A percentile compares a stretch with the other conserved stretches of the same genome.
Evolutionary conservation across 2,329 filamentous ascomycete species (phyloP).

Genomic region (Emericellopsis atlantica): DNA sequence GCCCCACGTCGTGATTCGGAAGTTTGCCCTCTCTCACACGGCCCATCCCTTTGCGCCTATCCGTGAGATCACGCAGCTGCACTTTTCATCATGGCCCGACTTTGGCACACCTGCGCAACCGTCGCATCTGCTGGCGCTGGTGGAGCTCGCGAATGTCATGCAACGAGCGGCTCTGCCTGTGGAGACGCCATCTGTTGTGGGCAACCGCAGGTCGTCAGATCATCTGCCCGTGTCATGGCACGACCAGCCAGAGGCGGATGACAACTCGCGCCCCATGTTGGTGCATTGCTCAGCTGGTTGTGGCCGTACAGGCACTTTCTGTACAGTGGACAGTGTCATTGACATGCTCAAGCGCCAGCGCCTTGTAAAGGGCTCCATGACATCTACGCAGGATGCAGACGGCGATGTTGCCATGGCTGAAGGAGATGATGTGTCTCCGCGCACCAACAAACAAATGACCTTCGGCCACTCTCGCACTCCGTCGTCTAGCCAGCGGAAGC

Average conservation of each 20-base stretch:
- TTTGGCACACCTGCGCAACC: slow-evolving; percentile 89
- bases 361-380: slow-evolving; percentile 15
- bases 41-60: slow-evolving; percentile 72
- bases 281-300: slow-evolving; percentile 96
- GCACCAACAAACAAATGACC: slow-evolving; percentile 9
- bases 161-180: slow-evolving; percentile 42
- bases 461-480: slow-evolving; percentile 4
- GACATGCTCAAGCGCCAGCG: slow-evolving; percentile 91
- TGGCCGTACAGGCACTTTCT: slow-evolving; percentile 91
- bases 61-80: slow-evolving; percentile 85
- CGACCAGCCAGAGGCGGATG: slow-evolving; percentile 46
- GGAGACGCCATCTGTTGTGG: slow-evolving; percentile 25
- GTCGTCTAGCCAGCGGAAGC: neutral
- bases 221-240: slow-evolving; percentile 28
- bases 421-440: slow-evolving; percentile 13
- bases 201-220: slow-evolving; percentile 15
- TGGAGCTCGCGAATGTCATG: slow-evolving; percentile 77
- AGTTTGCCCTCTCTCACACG: slow-evolving; percentile 71
- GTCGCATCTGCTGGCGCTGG: slow-evolving; percentile 70
- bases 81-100: slow-evolving; percentile 95
- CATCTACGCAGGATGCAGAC: slow-evolving; percentile 16
- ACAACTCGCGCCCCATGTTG: slow-evolving; percentile 55
- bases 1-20: slow-evolving; percentile 72
- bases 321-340: slow-evolving; percentile 88
- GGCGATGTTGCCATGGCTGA: slow-evolving; percentile 34